These are phyloP conservation scores for Starmerella apis DNA, from an alignment of 805 yeast genomes.

Conservation along the genomic window DNA sequence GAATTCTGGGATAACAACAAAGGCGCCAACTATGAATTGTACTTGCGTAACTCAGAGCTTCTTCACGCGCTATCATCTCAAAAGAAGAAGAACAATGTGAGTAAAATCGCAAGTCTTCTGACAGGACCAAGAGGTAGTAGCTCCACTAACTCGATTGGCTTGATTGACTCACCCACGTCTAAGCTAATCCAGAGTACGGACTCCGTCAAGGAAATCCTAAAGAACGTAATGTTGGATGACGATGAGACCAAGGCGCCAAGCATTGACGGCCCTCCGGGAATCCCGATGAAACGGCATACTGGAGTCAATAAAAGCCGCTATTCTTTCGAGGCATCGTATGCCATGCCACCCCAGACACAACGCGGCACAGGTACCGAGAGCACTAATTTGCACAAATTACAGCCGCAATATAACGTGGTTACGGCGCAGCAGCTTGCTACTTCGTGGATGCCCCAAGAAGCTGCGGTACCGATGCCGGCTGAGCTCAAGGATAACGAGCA, in stretches of 20 bases:
- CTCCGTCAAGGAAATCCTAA: neutral
- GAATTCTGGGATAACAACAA: slow-evolving; percentile 76
- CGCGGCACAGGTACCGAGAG: too few species aligned
- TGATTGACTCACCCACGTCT: neutral
- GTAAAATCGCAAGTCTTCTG: too few species aligned
- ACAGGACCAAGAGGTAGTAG: too few species aligned
- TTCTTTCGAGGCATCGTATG: slow-evolving; percentile 28
- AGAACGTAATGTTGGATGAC: neutral
- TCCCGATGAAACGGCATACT: neutral
- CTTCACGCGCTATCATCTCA: neutral
- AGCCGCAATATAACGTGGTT: neutral
- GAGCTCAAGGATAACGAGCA: neutral
- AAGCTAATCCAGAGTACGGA: neutral
- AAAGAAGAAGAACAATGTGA: too few species aligned
- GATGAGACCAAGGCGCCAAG: neutral
- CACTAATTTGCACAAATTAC: neutral
- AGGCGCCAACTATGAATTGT: slow-evolving; percentile 47
- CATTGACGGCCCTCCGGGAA: neutral
- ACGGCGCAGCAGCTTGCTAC: neutral
- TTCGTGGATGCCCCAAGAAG: neutral
- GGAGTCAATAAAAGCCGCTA: slow-evolving; percentile 16
- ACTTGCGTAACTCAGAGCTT: slow-evolving; percentile 29
- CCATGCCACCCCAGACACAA: too few species aligned
- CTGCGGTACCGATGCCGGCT: slow-evolving; percentile 1
- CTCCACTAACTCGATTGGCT: neutral